Evolutionary conservation across 1,139 yeast genomes (phyloP).

Genomic region (Suhomyces bokatorum): DNA sequence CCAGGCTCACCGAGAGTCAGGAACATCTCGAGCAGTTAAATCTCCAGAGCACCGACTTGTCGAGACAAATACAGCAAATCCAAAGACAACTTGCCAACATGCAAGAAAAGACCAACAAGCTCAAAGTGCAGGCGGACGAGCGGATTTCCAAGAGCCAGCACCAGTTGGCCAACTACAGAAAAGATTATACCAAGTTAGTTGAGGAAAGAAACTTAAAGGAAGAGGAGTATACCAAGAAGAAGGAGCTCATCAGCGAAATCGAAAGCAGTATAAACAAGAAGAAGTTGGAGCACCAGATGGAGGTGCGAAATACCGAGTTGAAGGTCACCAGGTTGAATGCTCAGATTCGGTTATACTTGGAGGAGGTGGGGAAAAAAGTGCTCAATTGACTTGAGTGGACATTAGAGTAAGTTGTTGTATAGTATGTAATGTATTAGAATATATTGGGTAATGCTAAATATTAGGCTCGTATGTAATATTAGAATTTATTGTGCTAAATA

Average conservation of each 20-base stretch:
- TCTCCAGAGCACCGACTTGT: slow-evolving; percentile 48
- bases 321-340: slow-evolving; percentile 57
- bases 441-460: neutral
- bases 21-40: slow-evolving; percentile 49
- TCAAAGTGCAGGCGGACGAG: slow-evolving; percentile 49
- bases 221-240: slow-evolving; percentile 50
- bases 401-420: slow-evolving; percentile 9
- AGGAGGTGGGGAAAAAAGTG: slow-evolving; percentile 45
- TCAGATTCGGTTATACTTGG: slow-evolving; percentile 50
- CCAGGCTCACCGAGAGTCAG: slow-evolving; percentile 41
- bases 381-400: slow-evolving; percentile 9
- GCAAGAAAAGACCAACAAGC: slow-evolving; percentile 54
- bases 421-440: slow-evolving; percentile 9
- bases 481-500: no score
- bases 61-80: slow-evolving; percentile 50
- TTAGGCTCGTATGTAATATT: no score
- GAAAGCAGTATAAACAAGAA: slow-evolving; percentile 48
- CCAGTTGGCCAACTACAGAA: slow-evolving; percentile 46
- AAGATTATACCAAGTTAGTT: slow-evolving; percentile 48
- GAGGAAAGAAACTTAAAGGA: slow-evolving; percentile 54
- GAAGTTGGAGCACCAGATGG: slow-evolving; percentile 50
- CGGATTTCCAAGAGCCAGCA: slow-evolving; percentile 47
- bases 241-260: slow-evolving; percentile 47
- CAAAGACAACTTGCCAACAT: slow-evolving; percentile 54
- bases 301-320: slow-evolving; percentile 52